Conservation (phyloP, 2,329 filamentous ascomycete species). For the Phaeosphaeriaceae sp. region DNA sequence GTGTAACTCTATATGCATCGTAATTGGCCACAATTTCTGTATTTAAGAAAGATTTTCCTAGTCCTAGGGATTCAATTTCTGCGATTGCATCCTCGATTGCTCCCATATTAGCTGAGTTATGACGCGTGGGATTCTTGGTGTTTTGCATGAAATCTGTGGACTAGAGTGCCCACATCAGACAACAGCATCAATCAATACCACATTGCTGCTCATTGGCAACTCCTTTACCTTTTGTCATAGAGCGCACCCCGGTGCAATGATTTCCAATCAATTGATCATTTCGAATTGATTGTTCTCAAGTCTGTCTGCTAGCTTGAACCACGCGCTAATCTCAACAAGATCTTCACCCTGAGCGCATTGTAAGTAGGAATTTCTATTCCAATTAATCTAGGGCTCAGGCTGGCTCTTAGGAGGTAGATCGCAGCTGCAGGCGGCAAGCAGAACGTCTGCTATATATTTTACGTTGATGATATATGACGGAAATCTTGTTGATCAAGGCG, state of each 20-base stretch:
- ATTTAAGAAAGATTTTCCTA: neutral
- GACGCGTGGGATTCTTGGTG: neutral
- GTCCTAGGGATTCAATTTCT: neutral
- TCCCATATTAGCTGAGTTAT: neutral
- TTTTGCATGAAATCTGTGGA: neutral
- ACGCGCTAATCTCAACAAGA: slow-evolving; percentile 8
- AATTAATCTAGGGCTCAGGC: slow-evolving; percentile 15
- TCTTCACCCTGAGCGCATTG: slow-evolving; percentile 7
- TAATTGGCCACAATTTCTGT: neutral
- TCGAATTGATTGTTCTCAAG: too few relatives aligned
- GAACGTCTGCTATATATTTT: too few relatives aligned
- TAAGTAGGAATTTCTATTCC: slow-evolving; percentile 4
- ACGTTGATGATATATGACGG: too few relatives aligned
- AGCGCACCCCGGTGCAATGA: too few relatives aligned
- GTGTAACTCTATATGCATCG: neutral
- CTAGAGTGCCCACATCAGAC: too few relatives aligned
- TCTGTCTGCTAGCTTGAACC: slow-evolving; percentile 7
- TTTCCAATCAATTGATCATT: too few relatives aligned
- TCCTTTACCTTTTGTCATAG: too few relatives aligned
- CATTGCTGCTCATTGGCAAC: too few relatives aligned
- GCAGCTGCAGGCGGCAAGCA: too few relatives aligned
- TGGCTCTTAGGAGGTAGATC: neutral
- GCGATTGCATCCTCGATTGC: neutral
- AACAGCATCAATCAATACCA: too few relatives aligned
- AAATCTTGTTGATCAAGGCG: too few relatives aligned